Base-by-base conservation (phyloP, 805 yeast species). In the Yarrowia bubula region DNA sequence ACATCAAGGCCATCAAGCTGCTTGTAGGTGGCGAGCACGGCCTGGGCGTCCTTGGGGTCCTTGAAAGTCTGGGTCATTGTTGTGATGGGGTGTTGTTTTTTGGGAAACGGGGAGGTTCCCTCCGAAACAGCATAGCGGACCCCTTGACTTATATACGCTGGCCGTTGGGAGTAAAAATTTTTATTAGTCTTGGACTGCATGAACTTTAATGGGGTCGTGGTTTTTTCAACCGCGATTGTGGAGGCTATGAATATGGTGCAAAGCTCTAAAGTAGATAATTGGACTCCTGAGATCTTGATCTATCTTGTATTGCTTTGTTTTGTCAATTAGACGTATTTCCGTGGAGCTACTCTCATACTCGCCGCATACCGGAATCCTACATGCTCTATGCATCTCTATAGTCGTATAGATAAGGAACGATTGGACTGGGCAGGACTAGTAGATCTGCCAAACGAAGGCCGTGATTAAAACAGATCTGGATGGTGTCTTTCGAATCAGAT, bases 1-100 rank as follows among this genome's bases (percentile, higher is more conserved):
- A 89, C 88, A 69, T 89, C 86, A 70, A 95, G 83, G 69, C 99
- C 99, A 77, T 95, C 99, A 75, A 83, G 86, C 72, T 80, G 77
- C 66, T 83, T 69, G 82, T 90, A 93, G 68, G 83, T 76, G 67
- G 83, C 77, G 70, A 95, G 83, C 75, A 81, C 81, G 66, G 86
- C 85, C 68, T 88, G 73, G 70, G 98, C 98, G 43, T 70, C 57
- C 47, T 46, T 61, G 65, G 57, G 57, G 57, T 61, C 65, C 41
- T 58, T 58, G 64, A 33, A 58, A 44, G 64, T 58, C 64, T 55
- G 61, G 61, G 47, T 55, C 61, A 55, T 53, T 28, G 13, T 46
- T 8, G 44, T n/a, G 28, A 22, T 22, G 28, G 14, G 47, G 32
- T 53, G 46, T 53, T 41, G 22, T 18, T 43, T 42, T 44, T 18